phyloP scores from a whole-genome alignment of 176 grass and related monocot genomes.

The Eragrostis nindensis region DNA sequence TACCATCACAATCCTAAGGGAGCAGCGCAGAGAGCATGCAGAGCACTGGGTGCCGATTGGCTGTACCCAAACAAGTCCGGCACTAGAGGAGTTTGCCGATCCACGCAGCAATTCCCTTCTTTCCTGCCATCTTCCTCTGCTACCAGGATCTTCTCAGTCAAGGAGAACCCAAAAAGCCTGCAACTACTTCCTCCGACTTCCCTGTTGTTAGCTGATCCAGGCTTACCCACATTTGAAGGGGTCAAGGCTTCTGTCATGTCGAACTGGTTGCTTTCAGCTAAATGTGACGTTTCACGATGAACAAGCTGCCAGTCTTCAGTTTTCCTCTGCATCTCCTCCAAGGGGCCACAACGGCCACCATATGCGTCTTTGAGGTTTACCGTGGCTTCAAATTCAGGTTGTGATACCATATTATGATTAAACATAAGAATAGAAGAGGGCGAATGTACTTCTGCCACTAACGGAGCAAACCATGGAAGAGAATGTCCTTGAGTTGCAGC shows the following conservation, averaged over 20 bases:
- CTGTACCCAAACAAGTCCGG: slow-evolving; percentile 51
- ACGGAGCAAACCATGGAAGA: slow-evolving; percentile 26
- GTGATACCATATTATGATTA: slow-evolving; percentile 38
- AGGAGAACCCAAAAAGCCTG: slow-evolving; percentile 83
- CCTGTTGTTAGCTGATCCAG: slow-evolving; percentile 8
- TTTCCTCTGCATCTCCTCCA: slow-evolving; percentile 36
- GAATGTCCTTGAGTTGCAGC: slow-evolving; percentile 43
- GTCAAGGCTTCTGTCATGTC: slow-evolving; percentile 27
- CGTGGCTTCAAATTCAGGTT: slow-evolving; percentile 12
- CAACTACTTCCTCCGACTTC: slow-evolving; percentile 39
- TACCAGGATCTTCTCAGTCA: slow-evolving; percentile 61
- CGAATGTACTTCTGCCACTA: slow-evolving; percentile 52
- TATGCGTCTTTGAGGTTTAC: slow-evolving; percentile 15
- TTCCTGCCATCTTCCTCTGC: slow-evolving; percentile 35
- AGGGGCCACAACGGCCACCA: slow-evolving; percentile 7
- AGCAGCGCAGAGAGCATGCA: slow-evolving; percentile 54
- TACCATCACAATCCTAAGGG: slow-evolving; percentile 51
- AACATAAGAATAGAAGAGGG: slow-evolving; percentile 85
- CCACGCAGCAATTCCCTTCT: slow-evolving; percentile 23
- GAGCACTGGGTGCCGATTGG: slow-evolving; percentile 30
- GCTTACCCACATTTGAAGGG: slow-evolving; percentile 7
- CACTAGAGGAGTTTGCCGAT: slow-evolving; percentile 5
- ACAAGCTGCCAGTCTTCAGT: background rate
- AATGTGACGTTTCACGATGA: slow-evolving; percentile 27
- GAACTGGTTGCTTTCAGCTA: slow-evolving; percentile 23